phyloP scores from a whole-genome alignment of 176 grass and related monocot species.

The Lolium multiflorum region DNA sequence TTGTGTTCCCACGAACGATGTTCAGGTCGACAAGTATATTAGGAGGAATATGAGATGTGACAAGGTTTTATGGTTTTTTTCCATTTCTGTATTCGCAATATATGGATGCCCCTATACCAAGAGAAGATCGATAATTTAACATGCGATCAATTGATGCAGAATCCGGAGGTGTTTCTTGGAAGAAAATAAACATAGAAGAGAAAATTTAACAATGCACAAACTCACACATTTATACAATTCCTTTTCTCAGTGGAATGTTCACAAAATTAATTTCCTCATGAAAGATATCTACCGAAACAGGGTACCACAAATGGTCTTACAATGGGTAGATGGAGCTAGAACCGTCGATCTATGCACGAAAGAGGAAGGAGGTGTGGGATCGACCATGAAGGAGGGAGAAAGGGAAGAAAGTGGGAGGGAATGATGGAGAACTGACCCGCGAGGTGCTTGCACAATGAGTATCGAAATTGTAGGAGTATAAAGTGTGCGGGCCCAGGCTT shows the following conservation, averaged over 20 bases:
- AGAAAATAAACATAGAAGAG: neutral
- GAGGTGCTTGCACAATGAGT: too few species aligned
- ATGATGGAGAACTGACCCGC: too few species aligned
- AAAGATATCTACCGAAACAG: neutral
- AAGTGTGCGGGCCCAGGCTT: neutral
- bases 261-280: neutral
- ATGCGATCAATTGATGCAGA: neutral
- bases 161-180: neutral
- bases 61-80: neutral
- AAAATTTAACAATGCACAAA: neutral
- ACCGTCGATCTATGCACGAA: neutral
- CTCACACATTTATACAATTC: neutral
- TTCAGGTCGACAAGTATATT: neutral
- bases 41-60: neutral
- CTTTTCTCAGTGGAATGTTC: neutral
- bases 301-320: neutral
- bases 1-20: constrained; percentile 5
- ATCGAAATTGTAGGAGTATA: too few species aligned
- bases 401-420: neutral
- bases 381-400: neutral
- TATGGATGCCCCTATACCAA: neutral
- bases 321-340: neutral
- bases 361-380: neutral
- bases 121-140: neutral
- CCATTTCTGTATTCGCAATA: neutral